Evolutionary conservation across 345 rosid species (phyloP), one percentile per base, ranked within the genome.

Genomic region (Gossypium anomalum): DNA sequence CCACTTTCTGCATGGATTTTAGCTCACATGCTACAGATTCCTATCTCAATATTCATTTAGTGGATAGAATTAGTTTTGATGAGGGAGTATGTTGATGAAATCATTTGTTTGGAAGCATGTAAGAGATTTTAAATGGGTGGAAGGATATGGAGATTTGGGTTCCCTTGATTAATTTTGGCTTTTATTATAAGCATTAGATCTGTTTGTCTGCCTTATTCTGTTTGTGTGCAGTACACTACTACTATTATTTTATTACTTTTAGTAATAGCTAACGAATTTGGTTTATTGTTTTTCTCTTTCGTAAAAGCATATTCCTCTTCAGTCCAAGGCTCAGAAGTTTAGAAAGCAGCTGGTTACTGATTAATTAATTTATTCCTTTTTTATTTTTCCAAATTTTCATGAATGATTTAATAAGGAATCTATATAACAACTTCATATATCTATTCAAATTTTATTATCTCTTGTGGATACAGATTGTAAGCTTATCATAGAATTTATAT

Each of bases 1-100:
- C 75, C 72, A 56, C 70, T 65, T 64, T 80, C 29, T 78, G 82
- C 80, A 75, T 82, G 85, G 85, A 84, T 73, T 75, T 70, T 80
- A 78, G 82, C 70, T 74, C 85, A 80, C 78, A 74, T 81, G 83
- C 80, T 70, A 16, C 23, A 25, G 66, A 79, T 73, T 81, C 83
- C 73, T 69, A 57, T 76, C 73, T 70, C 71, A 44, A 13, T 38
- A 1, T 5, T 73, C 64, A 34, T 20, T 58, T 11, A 58, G 4
- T 58, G 44, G 56, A 44, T 45, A 44, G 17, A 15, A 45, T 23
- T 73, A 9, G 52, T 11, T 61, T 19, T 14, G 58, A 55, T 16
- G 13, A 55, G 58, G 60, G 9, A 7, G 52, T 52, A 20, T 67
- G 23, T 56, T 71, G 47, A 65, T 70, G 41, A 67, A 57, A 52